Evolutionary conservation across 2,329 filamentous ascomycete genomes (phyloP), one percentile per base, ranked within the genome.

Genomic region (Pseudogymnoascus destructans): DNA sequence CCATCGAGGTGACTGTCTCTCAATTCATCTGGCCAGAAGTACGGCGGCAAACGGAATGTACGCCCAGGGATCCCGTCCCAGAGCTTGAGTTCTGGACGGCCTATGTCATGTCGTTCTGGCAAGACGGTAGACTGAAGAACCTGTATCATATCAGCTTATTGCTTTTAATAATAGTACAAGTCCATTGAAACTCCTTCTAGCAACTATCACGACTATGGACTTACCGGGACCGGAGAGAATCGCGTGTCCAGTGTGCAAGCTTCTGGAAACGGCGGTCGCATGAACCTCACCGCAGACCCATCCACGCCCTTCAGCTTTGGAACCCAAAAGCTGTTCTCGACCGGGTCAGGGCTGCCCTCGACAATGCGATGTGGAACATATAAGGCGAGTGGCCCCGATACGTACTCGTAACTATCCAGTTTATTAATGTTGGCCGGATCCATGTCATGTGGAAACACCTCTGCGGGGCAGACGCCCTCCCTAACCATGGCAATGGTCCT

Each of bases 241-340:
- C 54, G 19, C 13, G 25, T 52, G 15, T 52, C 46, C n/a, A 52
- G 46, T 13, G 23, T 30, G 46, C 3, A 17, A 10, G 5, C 10
- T 8, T 30, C 46, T 52, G 46, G n/a, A 17, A 52, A 32, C 15
- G 46, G 46, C 25, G 54, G 54, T 32, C 23, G 32, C 17, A 35
- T 23, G 21, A 36, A 56, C 15, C 32, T 30, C 17, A 27, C 11
- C 3, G 17, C 17, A n/a, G 32, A 56, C 13, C 54, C 54, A 36
- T 56, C 10, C 19, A 38, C 35, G 23, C 15, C 27, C 17, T 56
- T 56, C 54, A 35, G 54, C 35, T 56, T 56, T n/a, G 54, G 54
- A 35, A 56, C 32, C 54, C 54, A 56, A 38, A 56, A n/a, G 54
- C 13, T 56, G 8, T 56, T 56, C 54, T 56, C 54, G 2, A 36